Evolutionary conservation across 345 rosid species (phyloP).

Genomic region (Turritis glabra): DNA sequence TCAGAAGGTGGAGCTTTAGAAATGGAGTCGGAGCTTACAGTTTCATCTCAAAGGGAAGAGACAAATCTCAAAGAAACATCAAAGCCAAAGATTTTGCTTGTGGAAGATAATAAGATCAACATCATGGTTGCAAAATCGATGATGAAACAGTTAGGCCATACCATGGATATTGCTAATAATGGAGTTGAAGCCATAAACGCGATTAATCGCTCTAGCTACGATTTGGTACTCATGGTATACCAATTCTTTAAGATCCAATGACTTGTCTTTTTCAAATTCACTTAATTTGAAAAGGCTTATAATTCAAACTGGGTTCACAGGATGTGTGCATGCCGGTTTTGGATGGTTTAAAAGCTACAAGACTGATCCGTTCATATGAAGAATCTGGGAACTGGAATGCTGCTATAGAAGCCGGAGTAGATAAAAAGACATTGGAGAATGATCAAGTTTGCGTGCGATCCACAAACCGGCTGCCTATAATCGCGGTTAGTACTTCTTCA

Average conservation of each 20-base stretch:
- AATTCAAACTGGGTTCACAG: constrained; percentile 43
- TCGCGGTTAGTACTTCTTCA: constrained; percentile 61
- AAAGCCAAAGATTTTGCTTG: constrained; percentile 87
- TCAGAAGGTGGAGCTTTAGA: constrained; percentile 34
- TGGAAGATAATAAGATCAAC: constrained; percentile 92
- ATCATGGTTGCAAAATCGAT: constrained; percentile 79
- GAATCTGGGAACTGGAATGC: constrained; percentile 84
- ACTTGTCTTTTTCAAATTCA: not conserved
- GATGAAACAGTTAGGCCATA: constrained; percentile 87
- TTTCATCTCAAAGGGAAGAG: constrained; percentile 43
- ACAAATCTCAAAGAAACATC: constrained; percentile 33
- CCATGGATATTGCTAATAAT: constrained; percentile 71
- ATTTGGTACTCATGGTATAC: constrained; percentile 89
- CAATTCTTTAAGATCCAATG: constrained; percentile 26
- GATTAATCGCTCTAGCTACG: constrained; percentile 50
- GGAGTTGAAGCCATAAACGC: constrained; percentile 88
- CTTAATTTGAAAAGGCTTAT: not conserved
- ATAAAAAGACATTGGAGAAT: constrained; percentile 30
- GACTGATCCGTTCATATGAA: constrained; percentile 83
- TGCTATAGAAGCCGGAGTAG: constrained; percentile 70
- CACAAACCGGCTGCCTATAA: constrained; percentile 62
- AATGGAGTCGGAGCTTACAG: constrained; percentile 40
- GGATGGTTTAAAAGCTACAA: constrained; percentile 94
- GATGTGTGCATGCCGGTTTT: constrained; percentile 97
- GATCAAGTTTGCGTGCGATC: not conserved